A percentile compares a stretch with the other conserved stretches of the same genome.
These are phyloP conservation scores for Alternaria sp. DNA, from an alignment of 2,329 filamentous ascomycete genomes.

Conservation along the genomic window DNA sequence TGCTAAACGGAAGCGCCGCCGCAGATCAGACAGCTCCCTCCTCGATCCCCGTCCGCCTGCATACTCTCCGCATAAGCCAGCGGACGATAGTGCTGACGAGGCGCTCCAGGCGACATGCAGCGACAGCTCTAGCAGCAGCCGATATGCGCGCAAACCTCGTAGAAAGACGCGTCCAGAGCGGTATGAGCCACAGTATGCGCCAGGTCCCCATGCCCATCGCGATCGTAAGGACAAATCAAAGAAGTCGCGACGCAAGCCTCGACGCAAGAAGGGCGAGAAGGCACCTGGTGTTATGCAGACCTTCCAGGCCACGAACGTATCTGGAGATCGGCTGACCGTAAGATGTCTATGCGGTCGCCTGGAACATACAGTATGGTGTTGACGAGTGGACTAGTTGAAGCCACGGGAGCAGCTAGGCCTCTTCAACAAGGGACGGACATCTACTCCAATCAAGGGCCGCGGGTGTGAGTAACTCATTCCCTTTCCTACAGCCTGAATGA, in stretches of 20 bases:
- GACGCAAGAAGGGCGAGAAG: slow-evolving; percentile 46
- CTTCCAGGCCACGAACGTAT: slow-evolving; percentile 55
- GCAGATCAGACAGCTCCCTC: slow-evolving; percentile 50
- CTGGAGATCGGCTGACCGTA: slow-evolving; percentile 56
- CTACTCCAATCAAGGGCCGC: slow-evolving; percentile 52
- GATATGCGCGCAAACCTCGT: slow-evolving; percentile 53
- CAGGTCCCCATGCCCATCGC: slow-evolving; percentile 24
- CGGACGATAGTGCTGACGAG: slow-evolving; percentile 20
- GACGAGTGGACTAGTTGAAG: slow-evolving; percentile 50
- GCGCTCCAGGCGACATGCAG: slow-evolving; percentile 18
- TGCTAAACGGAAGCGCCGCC: slow-evolving; percentile 30
- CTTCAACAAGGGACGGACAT: slow-evolving; percentile 58
- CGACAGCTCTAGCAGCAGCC: slow-evolving; percentile 23
- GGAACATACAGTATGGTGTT: slow-evolving; percentile 19
- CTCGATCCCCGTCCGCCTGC: slow-evolving; percentile 30
- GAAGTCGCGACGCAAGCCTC: slow-evolving; percentile 44
- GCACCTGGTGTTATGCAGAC: slow-evolving; percentile 47
- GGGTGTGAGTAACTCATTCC: slow-evolving; percentile 45
- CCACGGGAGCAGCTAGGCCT: slow-evolving; percentile 51
- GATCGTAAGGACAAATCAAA: slow-evolving; percentile 34
- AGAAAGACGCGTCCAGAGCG: slow-evolving; percentile 55
- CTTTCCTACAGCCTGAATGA: slow-evolving; percentile 9
- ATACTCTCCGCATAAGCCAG: slow-evolving; percentile 11
- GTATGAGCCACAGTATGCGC: slow-evolving; percentile 53
- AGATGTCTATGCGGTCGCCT: slow-evolving; percentile 15